Evolutionary conservation across 306 rosid species (phyloP), one percentile per base, ranked within the genome.

Genomic region (Hippophae tibetana): DNA sequence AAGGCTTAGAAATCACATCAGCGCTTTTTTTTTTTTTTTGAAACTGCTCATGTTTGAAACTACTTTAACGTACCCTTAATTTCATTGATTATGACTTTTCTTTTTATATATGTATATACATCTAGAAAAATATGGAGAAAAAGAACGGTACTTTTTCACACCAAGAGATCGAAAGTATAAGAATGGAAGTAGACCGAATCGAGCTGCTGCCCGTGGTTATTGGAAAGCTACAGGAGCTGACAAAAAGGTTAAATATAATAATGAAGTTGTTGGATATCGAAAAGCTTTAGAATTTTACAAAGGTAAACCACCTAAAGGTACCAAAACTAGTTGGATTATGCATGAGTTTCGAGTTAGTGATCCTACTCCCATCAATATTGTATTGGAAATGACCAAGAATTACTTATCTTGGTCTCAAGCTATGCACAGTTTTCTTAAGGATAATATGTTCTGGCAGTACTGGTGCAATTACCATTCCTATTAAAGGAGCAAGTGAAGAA

Each of bases 301-400:
- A 11, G 75, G 75, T 6, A 13, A 63, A 40, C 65, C 75, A 43
- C 65, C 75, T 27, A 70, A 57, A 12, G 75, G 75, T 31, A 12
- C 6, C n/a, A 64, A 64, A 43, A 63, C 75, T 25, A 44, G 51
- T 3, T 70, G 75, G 69, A 51, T 63, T 40, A 70, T 70, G 75
- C 69, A 63, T 52, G 75, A 63, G 25, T 70, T 42, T 47, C 50
- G 60, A 43, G 18, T 70, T 3, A n/a, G 25, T 2, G 43, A 13
- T 10, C n/a, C 62, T 38, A 55, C 54, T 14, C 42, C 46, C 44
- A 38, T 11, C 42, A 44, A n/a, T n/a, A 48, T 13, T 23, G 43
- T n/a, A 42, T 14, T 23, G n/a, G 27, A 13, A n/a, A 25, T 49
- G 26, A 64, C 56, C 42, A 69, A 62, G 74, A 62, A 27, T 18